Base-by-base conservation (phyloP, 176 grass and related monocot species). In the Oryza australiensis region DNA sequence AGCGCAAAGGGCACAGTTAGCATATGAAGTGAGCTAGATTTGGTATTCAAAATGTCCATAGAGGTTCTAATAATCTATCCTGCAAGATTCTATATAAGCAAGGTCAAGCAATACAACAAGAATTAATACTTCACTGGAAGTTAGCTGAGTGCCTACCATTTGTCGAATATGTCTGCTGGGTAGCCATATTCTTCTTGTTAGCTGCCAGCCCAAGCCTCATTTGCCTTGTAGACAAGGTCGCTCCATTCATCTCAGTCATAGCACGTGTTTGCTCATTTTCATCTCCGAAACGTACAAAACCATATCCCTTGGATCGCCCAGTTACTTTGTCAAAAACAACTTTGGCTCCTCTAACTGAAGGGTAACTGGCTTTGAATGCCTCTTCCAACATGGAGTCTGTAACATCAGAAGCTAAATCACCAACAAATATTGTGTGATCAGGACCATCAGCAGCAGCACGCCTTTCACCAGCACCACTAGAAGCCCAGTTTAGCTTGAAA, bases 201-300 rank as follows among this genome's bases (percentile, higher is more conserved):
- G 90, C 86, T 34, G 94, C 94, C 68, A 82, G 43, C 29, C 94
- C 94, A 85, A 97, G 80, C 77, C 94, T 88, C 92, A 97, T 97
- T 30, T 55, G 77, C 81, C 94, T 94, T 15, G 92, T 70, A 66
- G 94, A 97, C 80, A 93, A 91, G 28, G 55, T 74, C 23, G 46
- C 37, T 64, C 94, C 92, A 83, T 97, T 97, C 94, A 97, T 97
- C 64, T 97, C 94, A 46, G 80, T 87, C 94, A 97, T 90, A 79
- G 94, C 94, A 78, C 80, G 87, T 88, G 84, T 34, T 77, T 94
- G 91, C 62, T 94, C 94, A 87, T 74, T 92, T 40, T 57, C 30
- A 83, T 97, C 92, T 51, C 87, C 90, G 78, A 97, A 97, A 43
- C 74, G 91, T 65, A 97, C 90, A 35, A 97, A 97, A 22, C 94